Conservation (phyloP, 352 stramenopile species). For the Pythium chondricola region DNA sequence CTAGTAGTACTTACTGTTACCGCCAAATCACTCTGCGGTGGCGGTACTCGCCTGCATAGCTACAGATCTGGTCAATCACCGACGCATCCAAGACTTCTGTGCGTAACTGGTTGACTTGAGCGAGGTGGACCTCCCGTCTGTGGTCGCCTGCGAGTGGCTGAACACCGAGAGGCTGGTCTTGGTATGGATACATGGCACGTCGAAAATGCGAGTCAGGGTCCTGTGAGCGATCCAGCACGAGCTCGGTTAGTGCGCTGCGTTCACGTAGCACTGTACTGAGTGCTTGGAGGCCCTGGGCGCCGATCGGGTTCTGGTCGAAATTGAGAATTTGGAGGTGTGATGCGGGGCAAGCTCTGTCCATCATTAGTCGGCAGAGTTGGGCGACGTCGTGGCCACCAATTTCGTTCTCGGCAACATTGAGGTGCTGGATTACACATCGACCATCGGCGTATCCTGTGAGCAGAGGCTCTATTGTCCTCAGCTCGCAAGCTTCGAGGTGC, state of each 20-base stretch:
- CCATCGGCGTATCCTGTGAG: constrained; percentile 16
- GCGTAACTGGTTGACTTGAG: constrained; percentile 1
- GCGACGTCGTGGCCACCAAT: constrained; percentile 23
- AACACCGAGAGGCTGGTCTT: constrained; percentile 21
- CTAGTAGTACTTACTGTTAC: no score
- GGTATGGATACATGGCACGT: constrained; percentile 16
- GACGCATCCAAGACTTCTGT: constrained; percentile 19
- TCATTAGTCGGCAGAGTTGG: constrained; percentile 22
- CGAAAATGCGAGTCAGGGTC: constrained; percentile 16
- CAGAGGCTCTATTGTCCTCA: constrained; percentile 26
- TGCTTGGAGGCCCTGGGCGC: constrained; percentile 10
- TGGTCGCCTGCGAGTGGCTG: constrained; percentile 15
- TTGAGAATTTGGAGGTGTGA: constrained; percentile 21
- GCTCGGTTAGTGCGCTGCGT: constrained; percentile 21
- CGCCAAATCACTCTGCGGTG: constrained; percentile 29
- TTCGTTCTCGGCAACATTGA: constrained; percentile 35
- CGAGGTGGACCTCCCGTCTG: constrained; percentile 22
- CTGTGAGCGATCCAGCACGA: constrained; percentile 24
- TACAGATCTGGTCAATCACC: constrained; percentile 28
- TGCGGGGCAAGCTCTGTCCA: constrained; percentile 5
- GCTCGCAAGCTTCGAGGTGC: constrained; percentile 33
- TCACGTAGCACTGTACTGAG: constrained; percentile 9
- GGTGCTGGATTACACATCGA: constrained; percentile 19
- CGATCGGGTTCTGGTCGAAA: constrained; percentile 34
- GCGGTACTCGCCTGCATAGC: constrained; percentile 16